Evolutionary conservation across 1,139 yeast species (phyloP).

Genomic region (Kurtzmaniella quercitrusa): DNA sequence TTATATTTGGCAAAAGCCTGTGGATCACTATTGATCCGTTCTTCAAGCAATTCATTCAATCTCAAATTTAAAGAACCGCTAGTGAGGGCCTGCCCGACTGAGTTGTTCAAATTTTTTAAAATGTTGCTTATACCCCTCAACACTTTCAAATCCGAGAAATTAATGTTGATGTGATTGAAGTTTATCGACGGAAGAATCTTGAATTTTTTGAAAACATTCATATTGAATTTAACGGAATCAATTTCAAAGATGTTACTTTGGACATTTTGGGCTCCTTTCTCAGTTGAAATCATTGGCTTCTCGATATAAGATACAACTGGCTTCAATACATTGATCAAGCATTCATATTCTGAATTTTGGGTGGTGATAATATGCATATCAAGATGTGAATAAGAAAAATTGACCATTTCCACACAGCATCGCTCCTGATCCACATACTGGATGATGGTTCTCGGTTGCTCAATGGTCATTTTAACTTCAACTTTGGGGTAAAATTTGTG

Average conservation of each 20-base stretch:
- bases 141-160: constrained; percentile 29
- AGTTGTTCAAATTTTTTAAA: constrained; percentile 23
- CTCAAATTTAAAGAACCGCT: constrained; percentile 27
- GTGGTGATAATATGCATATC: constrained; percentile 37
- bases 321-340: constrained; percentile 31
- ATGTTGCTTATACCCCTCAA: constrained; percentile 31
- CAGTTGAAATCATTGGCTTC: constrained; percentile 12
- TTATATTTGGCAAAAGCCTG: constrained; percentile 3
- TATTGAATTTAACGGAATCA: constrained; percentile 19
- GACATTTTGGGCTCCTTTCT: constrained; percentile 4
- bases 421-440: constrained; percentile 20
- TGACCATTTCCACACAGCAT: constrained; percentile 25
- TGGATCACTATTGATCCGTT: constrained; percentile 17
- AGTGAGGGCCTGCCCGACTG: constrained; percentile 24
- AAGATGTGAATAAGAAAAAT: constrained; percentile 36
- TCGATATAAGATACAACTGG: constrained; percentile 33
- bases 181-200: constrained; percentile 18
- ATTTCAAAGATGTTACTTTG: constrained; percentile 19
- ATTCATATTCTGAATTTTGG: constrained; percentile 30
- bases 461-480: constrained; percentile 38
- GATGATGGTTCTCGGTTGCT: constrained; percentile 40
- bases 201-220: constrained; percentile 30
- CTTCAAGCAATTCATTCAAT: constrained; percentile 17
- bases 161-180: constrained; percentile 6
- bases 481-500: constrained; percentile 43